Evolutionary conservation across 169 alveolate genomes (phyloP), one percentile per base, ranked within the genome.

Genomic region (Eimeria necatrix): DNA sequence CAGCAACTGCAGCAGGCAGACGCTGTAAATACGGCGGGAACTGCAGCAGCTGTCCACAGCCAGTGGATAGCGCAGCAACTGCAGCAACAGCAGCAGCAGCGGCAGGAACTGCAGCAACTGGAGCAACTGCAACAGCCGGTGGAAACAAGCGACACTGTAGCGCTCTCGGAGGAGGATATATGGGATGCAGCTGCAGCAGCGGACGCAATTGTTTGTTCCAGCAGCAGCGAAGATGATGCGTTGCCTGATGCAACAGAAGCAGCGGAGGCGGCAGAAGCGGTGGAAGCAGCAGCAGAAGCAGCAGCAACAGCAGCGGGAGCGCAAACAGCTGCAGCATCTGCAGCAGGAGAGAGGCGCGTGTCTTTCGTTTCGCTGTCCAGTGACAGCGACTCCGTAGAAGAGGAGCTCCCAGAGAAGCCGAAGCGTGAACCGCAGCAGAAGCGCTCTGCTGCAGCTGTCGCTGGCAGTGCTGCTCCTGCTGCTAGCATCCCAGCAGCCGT

Each of bases 71-170:
- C n/a, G 78, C 46, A 68, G 2, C 46, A 68, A 24, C 78, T 68
- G 78, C 78, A n/a, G 78, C 78, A 68, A 24, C 78, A 68, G 78
- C 78, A 68, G 78, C 78, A 68, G 32, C 78, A 68, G 78, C 78
- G n/a, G 14, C n/a, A n/a, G 46, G 14, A 7, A 24, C 78, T 7
- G 32, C 78, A 68, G 32, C 78, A 68, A 24, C 46, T 18, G 78
- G 41, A 68, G 78, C 78, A n/a, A 24, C 78, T 14, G 78, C 46
- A 68, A 1, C 68, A 56, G 12, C 68, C 20, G 2, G 78, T 18
- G 78, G 2, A n/a, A 24, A 0, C 78, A n/a, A 8, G 14, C 78
- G 46, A 12, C n/a, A n/a, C n/a, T n/a, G 2, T 68, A n/a, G n/a
- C 78, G 78, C 12, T 18, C 12, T 14, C 78, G 32, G 46, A 68